Percentiles rank a stretch among this genome's conserved stretches.
These are phyloP conservation scores for Penicillium coffeae DNA, from an alignment of 495 filamentous ascomycete species.

Conservation along the genomic window DNA sequence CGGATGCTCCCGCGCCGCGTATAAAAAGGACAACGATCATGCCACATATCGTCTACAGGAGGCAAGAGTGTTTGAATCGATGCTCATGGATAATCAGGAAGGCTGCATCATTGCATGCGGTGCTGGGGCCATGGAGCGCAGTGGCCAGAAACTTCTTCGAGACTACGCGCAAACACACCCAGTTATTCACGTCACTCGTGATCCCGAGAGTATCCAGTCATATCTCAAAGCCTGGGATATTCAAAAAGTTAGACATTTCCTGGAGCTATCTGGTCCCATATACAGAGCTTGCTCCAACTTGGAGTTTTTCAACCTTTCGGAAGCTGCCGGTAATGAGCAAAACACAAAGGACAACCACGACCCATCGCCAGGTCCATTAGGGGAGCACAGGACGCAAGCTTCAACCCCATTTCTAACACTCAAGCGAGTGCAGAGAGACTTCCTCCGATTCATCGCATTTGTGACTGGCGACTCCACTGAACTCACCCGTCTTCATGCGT, in stretches of 20 bases:
- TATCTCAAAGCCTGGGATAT: conserved; percentile 58
- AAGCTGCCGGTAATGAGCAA: conserved; percentile 22
- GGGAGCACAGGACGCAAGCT: conserved; percentile 35
- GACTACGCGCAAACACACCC: conserved; percentile 56
- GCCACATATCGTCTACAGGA: conserved; percentile 59
- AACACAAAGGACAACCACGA: conserved; percentile 29
- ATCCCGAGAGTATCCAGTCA: conserved; percentile 58
- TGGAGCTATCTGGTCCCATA: conserved; percentile 49
- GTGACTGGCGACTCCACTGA: conserved; percentile 51
- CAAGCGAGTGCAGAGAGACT: conserved; percentile 66
- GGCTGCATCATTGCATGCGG: conserved; percentile 71
- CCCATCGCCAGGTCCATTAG: conserved; percentile 23
- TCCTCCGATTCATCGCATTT: conserved; percentile 64
- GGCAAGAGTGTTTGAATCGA: conserved; percentile 57
- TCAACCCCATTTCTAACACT: conserved; percentile 59
- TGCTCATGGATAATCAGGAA: conserved; percentile 56
- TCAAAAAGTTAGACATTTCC: conserved; percentile 50
- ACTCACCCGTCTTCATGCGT: conserved; percentile 56
- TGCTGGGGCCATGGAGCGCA: conserved; percentile 50
- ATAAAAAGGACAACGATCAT: conserved; percentile 56
- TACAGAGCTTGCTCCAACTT: conserved; percentile 66
- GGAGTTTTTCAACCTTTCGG: conserved; percentile 71
- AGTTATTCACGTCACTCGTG: conserved; percentile 68
- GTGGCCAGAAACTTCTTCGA: conserved; percentile 37
- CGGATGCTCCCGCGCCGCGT: conserved; percentile 57